phyloP scores from a whole-genome alignment of 2,329 filamentous ascomycete genomes.

The Cercospora sp. region DNA sequence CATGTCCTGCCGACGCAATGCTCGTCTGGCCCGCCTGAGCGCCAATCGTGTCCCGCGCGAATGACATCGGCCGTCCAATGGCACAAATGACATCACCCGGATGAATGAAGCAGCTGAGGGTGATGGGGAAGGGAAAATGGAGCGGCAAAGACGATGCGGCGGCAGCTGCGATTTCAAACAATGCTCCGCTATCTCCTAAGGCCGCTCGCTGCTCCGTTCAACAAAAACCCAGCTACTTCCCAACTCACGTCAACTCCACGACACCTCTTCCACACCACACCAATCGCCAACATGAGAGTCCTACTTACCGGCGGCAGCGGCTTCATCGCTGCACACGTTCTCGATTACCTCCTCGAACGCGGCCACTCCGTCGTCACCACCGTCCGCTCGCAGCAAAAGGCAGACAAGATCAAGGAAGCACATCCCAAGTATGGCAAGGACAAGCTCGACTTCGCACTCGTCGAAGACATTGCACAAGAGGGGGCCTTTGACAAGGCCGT shows the following conservation, averaged over 20 bases:
- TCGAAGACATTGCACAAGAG: conserved; percentile 69
- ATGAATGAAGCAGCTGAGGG: background rate
- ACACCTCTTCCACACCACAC: conserved; percentile 8
- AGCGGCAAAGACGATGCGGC: background rate
- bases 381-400: conserved; percentile 62
- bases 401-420: conserved; percentile 58
- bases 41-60: background rate
- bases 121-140: background rate
- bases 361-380: conserved; percentile 64
- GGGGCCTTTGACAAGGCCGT: conserved; percentile 66
- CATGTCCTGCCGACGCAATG: background rate
- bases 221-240: background rate
- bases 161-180: background rate
- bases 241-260: background rate
- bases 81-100: background rate
- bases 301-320: conserved; percentile 56
- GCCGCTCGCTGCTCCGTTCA: conserved; percentile 1
- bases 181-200: conserved; percentile 20
- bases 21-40: background rate
- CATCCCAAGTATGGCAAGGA: conserved; percentile 55
- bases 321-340: conserved; percentile 66
- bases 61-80: background rate
- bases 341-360: conserved; percentile 57
- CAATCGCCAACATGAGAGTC: conserved; percentile 27
- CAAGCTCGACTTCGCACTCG: conserved; percentile 64